Base-by-base conservation (phyloP, 306 rosid species). In the Elaeagnus macrophylla region DNA sequence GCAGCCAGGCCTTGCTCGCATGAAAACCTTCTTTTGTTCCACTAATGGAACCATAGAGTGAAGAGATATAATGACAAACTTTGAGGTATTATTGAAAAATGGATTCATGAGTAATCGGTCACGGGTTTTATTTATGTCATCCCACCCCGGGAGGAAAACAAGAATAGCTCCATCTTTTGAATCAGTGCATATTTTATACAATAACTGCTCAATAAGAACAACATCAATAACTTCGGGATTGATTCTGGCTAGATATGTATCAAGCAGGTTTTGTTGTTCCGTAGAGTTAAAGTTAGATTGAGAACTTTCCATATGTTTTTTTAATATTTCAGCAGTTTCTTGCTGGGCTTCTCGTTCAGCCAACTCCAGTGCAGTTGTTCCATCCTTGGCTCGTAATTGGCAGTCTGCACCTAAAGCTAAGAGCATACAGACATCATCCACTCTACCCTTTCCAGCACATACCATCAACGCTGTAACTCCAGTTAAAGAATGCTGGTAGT, bases 71-170 rank as follows among this genome's bases (percentile, higher is more conserved):
- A 93, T 39, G 52, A 52, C 40, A 77, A 65, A 84, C 58, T 54
- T 77, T 1, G 85, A 68, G 17, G 74, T 6, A 72, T 80, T 64
- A 56, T 61, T 71, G 77, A 93, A 82, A 71, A 77, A 70, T 7
- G 81, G 77, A 58, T 83, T 73, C 36, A 54, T 55, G 17, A 77
- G 74, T 61, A 93, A 71, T 68, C 50, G 80, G 37, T 80, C 89
- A 36, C 86, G 78, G 12, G 79, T 81, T 74, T 37, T 84, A 65
- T 85, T 84, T 71, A 93, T 93, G 20, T 84, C 99, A 67, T 93
- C 96, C 99, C 99, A 93, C 40, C 99, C 99, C 32, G 96, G 85
- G 62, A 93, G 84, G 68, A 87, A 93, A 67, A 93, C 85, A 75
- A 93, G 96, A 58, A 93, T 68, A 40, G 96, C 99, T 59, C 96